Conservation (phyloP, 768 basidiomycete species). For the Hydnomerulius pinastri region DNA sequence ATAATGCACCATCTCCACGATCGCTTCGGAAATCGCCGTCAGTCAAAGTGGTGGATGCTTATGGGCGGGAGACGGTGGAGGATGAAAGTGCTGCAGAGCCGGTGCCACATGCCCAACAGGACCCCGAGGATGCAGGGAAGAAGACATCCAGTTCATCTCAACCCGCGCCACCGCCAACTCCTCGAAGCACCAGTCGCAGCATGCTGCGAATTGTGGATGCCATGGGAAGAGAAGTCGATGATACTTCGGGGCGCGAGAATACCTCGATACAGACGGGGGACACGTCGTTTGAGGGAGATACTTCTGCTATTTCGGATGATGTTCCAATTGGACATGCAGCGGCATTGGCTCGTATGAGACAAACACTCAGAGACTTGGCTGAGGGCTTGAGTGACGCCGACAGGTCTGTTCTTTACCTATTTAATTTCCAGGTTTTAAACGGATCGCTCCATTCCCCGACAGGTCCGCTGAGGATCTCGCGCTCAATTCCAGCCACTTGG, state of each 20-base stretch:
- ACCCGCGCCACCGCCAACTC: constrained; percentile 15
- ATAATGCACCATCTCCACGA: constrained; percentile 27
- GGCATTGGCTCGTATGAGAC: constrained; percentile 57
- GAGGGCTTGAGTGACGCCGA: constrained; percentile 59
- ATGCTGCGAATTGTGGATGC: constrained; percentile 66
- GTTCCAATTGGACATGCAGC: constrained; percentile 42
- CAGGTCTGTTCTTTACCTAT: constrained; percentile 38
- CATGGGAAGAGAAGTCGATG: constrained; percentile 62
- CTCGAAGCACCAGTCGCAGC: constrained; percentile 36
- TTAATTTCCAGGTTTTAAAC: constrained; percentile 5
- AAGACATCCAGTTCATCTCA: constrained; percentile 11
- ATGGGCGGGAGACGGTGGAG: constrained; percentile 50
- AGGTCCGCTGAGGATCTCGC: constrained; percentile 41
- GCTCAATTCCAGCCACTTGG: constrained; percentile 46
- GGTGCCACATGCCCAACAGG: constrained; percentile 4
- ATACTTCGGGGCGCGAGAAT: constrained; percentile 34
- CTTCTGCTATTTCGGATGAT: constrained; percentile 25
- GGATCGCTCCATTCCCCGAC: constrained; percentile 4
- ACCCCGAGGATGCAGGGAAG: constrained; percentile 19
- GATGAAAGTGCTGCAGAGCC: constrained; percentile 9
- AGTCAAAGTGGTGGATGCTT: constrained; percentile 73
- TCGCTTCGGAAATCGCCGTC: constrained; percentile 49
- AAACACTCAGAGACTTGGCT: constrained; percentile 57
- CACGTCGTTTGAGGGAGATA: constrained; percentile 19
- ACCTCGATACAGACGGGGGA: constrained; percentile 16